phyloP scores from a whole-genome alignment of 2,329 filamentous ascomycete genomes.

The Neofusicoccum parvum region DNA sequence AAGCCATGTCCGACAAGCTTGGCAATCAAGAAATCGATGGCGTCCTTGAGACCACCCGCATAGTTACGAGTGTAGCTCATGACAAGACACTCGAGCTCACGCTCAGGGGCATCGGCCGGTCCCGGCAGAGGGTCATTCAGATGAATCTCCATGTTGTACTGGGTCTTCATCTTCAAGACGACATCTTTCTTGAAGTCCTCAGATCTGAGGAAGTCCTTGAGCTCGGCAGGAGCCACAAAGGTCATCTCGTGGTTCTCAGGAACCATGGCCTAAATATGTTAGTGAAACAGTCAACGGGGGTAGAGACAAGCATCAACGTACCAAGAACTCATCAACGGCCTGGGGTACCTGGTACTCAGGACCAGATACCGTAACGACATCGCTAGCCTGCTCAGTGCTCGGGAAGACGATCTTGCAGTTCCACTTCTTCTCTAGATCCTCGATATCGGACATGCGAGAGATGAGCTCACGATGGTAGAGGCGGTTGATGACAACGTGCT shows the following conservation, averaged over 20 bases:
- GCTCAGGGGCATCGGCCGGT: slow-evolving; percentile 43
- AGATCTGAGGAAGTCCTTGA: slow-evolving; percentile 81
- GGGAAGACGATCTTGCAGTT: slow-evolving; percentile 99
- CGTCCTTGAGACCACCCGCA: slow-evolving; percentile 90
- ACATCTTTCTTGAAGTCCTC: slow-evolving; percentile 79
- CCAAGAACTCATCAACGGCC: slow-evolving; percentile 91
- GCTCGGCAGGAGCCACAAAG: slow-evolving; percentile 71
- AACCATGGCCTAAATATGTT: slow-evolving; percentile 75
- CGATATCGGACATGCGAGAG: slow-evolving; percentile 82
- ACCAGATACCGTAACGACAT: slow-evolving; percentile 92
- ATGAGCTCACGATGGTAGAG: slow-evolving; percentile 95
- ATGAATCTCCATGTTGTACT: slow-evolving; percentile 88
- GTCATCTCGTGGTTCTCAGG: slow-evolving; percentile 93
- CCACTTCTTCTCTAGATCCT: slow-evolving; percentile 97
- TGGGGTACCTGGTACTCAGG: slow-evolving; percentile 98
- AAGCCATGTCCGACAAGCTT: slow-evolving; percentile 85
- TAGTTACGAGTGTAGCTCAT: slow-evolving; percentile 90
- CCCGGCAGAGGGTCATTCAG: slow-evolving; percentile 58
- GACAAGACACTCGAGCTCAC: slow-evolving; percentile 48
- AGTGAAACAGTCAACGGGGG: slow-evolving; percentile 27
- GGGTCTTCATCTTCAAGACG: slow-evolving; percentile 79
- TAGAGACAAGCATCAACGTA: slow-evolving; percentile 37
- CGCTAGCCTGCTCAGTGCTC: slow-evolving; percentile 94
- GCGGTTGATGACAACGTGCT: slow-evolving; percentile 90
- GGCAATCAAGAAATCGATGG: slow-evolving; percentile 89